Evolutionary conservation across 108 stramenopile species (phyloP).

Genomic region (Phaeodactylum tricornutum): DNA sequence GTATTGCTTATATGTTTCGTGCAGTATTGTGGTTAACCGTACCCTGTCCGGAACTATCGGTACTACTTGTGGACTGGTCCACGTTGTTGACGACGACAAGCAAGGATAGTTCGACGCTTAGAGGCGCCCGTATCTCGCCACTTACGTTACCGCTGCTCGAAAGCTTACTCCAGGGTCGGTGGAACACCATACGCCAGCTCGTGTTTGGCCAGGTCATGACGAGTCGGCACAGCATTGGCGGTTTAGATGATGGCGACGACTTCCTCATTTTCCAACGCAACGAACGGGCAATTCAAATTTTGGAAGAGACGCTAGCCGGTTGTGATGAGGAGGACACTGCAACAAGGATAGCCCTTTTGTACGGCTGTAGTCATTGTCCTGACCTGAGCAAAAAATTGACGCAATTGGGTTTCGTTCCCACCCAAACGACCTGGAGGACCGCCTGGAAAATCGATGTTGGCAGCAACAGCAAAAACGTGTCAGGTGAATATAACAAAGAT

Average conservation of each 20-base stretch:
- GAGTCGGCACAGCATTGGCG: not conserved
- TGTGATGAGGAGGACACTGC: not conserved
- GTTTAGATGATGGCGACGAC: slow-evolving; percentile 17
- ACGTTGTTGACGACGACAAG: slow-evolving; percentile 20
- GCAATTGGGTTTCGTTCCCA: slow-evolving; percentile 33
- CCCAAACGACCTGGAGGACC: slow-evolving; percentile 53
- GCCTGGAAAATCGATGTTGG: slow-evolving; percentile 43
- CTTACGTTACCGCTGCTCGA: slow-evolving; percentile 12
- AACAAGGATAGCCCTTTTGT: slow-evolving; percentile 33
- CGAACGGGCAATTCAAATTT: slow-evolving; percentile 47
- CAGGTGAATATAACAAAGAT: not conserved
- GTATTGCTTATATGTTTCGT: slow-evolving; percentile 39
- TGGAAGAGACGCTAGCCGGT: slow-evolving; percentile 18
- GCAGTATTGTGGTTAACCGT: slow-evolving; percentile 43
- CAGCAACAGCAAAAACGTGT: slow-evolving; percentile 7
- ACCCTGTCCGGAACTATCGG: slow-evolving; percentile 67
- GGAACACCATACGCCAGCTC: slow-evolving; percentile 22
- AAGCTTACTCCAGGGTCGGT: slow-evolving; percentile 7
- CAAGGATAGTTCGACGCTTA: too few relatives aligned
- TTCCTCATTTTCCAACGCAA: slow-evolving; percentile 47
- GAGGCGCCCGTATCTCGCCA: slow-evolving; percentile 1
- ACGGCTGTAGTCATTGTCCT: slow-evolving; percentile 65
- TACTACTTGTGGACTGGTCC: slow-evolving; percentile 68
- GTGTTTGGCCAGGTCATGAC: slow-evolving; percentile 59
- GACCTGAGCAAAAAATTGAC: slow-evolving; percentile 48